phyloP scores from a whole-genome alignment of 108 stramenopile species.

The Fragilaria radians region DNA sequence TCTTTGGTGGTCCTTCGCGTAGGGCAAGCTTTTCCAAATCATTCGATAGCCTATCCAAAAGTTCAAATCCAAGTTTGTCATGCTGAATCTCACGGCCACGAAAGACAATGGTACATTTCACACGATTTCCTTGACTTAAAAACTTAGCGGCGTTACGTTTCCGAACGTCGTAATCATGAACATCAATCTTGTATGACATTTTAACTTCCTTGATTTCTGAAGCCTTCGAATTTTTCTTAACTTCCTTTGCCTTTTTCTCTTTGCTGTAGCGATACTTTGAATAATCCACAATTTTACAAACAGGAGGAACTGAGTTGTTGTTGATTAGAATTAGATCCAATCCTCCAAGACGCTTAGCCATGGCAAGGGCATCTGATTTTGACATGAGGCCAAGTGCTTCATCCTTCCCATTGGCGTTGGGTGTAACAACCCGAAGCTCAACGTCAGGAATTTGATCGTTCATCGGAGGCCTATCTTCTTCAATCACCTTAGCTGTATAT shows the following conservation, averaged over 20 bases:
- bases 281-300: constrained; percentile 94
- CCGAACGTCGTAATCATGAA: constrained; percentile 90
- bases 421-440: constrained; percentile 64
- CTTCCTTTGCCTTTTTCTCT: constrained; percentile 93
- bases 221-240: constrained; percentile 89
- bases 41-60: constrained; percentile 54
- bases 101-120: constrained; percentile 77
- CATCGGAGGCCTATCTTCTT: constrained; percentile 71
- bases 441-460: constrained; percentile 55
- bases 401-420: constrained; percentile 66
- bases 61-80: constrained; percentile 64
- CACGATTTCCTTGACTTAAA: constrained; percentile 80
- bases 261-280: constrained; percentile 88
- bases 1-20: constrained; percentile 65
- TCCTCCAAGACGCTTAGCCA: constrained; percentile 77
- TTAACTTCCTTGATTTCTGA: constrained; percentile 95
- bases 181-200: constrained; percentile 95
- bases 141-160: constrained; percentile 82
- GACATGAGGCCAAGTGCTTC: constrained; percentile 85
- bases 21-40: constrained; percentile 51
- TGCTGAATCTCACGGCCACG: constrained; percentile 79
- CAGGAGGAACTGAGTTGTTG: constrained; percentile 85
- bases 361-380: constrained; percentile 76
- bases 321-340: constrained; percentile 89
- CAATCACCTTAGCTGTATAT: constrained; percentile 11